Base-by-base conservation (phyloP, 805 yeast species). In the Schizosaccharomyces osmophilus region DNA sequence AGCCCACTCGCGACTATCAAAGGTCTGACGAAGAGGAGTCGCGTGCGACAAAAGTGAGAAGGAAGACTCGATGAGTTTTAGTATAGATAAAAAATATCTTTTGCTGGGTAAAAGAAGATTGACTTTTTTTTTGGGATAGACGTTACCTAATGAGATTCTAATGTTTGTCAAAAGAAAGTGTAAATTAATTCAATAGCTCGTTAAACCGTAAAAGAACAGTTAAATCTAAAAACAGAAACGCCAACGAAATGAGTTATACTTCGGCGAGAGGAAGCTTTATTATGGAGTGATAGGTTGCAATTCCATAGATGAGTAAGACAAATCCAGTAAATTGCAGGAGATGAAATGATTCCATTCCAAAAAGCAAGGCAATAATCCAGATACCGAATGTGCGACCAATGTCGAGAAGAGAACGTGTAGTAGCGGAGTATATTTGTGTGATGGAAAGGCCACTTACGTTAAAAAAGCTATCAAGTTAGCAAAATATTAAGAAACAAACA, bases 261-360 rank as follows among this genome's bases (percentile, higher is more conserved):
- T 45, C 51, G 8, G 51, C 51, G 15, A 22, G 22, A 55, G 59
- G 59, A 29, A 55, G 22, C 24, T 32, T 32, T 11, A 84, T 72
- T 1, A 83, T 84, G 2, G 84, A 85, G 67, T 85, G 85, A 73
- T 83, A 85, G 61, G 83, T 76, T 61, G 85, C 71, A 0, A 93
- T 85, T 11, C 94, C 94, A 63, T 78, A 75, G 5, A 84, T 87
- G 59, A 85, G 72, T 24, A 81, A 67, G 0, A 68, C 72, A 67
- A 85, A 85, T 0, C 93, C 94, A 22, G 78, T 36, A 24, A 81
- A 72, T 69, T 85, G 94, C 61, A 82, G 70, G n/a, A 72, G 66
- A 24, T 75, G 75, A 71, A 84, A 85, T 1, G 74, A 66, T 70
- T 85, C 93, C 94, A 93, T 85, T 3, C 90, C 93, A 64, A 85